A percentile compares a stretch with the other conserved stretches of the same genome.
Conservation (phyloP, 2,329 filamentous ascomycete species). For the Xylaria sp. region DNA sequence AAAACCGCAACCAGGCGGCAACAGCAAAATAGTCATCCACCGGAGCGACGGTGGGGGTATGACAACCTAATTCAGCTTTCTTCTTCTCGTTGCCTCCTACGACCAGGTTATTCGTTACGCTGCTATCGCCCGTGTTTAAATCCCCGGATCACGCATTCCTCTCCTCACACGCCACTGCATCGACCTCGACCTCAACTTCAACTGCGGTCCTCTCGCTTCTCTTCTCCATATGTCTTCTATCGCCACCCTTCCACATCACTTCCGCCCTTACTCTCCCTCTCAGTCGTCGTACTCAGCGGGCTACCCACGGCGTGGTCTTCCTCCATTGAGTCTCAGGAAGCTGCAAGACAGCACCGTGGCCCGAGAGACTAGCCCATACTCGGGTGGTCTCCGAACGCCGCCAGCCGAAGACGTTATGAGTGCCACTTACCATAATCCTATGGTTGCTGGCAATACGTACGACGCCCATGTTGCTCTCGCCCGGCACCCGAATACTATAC, state of each 20-base stretch:
- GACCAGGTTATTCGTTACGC: conserved; percentile 18
- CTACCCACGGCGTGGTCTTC: conserved; percentile 38
- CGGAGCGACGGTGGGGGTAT: conserved; percentile 7
- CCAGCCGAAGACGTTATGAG: conserved; percentile 63
- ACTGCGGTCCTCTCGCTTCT: conserved; percentile 18
- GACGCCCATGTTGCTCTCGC: conserved; percentile 56
- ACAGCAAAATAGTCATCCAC: conserved; percentile 7
- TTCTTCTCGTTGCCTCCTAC: conserved; percentile 26
- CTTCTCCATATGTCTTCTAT: conserved; percentile 50
- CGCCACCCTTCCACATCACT: conserved; percentile 40
- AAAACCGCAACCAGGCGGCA: conserved; percentile 19
- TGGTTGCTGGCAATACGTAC: conserved; percentile 56
- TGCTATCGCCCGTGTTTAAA: conserved; percentile 13
- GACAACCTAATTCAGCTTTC: conserved; percentile 16
- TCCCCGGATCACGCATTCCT: conserved; percentile 19
- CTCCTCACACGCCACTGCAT: conserved; percentile 17
- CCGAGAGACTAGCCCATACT: conserved; percentile 45
- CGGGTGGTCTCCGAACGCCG: conserved; percentile 60
- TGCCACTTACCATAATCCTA: conserved; percentile 60
- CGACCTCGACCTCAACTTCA: conserved; percentile 18
- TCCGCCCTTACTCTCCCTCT: conserved; percentile 45
- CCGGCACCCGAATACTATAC: conserved; percentile 52
- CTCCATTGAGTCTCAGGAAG: conserved; percentile 39
- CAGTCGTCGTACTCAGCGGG: conserved; percentile 39
- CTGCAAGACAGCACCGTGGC: conserved; percentile 38